Evolutionary conservation across 371 early-diverging fungal genomes (phyloP).

Genomic region (Apophysomyces trapeziformis): DNA sequence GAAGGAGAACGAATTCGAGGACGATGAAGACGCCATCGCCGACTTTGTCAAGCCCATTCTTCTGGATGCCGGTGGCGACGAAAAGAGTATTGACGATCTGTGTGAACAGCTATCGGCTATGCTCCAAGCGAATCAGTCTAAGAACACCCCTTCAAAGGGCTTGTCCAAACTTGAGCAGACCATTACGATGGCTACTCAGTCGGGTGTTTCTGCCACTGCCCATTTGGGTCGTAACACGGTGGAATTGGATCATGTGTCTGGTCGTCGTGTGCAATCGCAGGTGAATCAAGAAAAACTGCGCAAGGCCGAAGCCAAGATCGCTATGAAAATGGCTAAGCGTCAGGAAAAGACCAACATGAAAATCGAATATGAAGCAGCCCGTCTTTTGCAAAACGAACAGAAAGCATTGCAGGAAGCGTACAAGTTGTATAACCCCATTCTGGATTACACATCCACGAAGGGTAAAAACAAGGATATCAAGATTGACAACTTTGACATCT

Average conservation of each 20-base stretch:
- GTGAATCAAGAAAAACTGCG: conserved; percentile 91
- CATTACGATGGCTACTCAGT: conserved; percentile 61
- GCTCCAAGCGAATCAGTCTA: conserved; percentile 46
- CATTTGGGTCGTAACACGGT: conserved; percentile 45
- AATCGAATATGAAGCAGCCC: conserved; percentile 77
- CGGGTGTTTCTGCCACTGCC: conserved; percentile 61
- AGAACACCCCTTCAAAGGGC: conserved; percentile 25
- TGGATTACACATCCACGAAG: conserved; percentile 83
- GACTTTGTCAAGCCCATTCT: conserved; percentile 91
- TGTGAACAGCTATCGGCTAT: conserved; percentile 66
- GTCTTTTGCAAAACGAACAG: conserved; percentile 74
- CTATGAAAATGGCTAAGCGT: conserved; percentile 88
- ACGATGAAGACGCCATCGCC: conserved; percentile 73
- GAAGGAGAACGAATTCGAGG: conserved; percentile 70
- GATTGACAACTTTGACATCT: conserved; percentile 95
- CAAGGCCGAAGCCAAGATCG: conserved; percentile 93
- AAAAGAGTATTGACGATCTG: conserved; percentile 61
- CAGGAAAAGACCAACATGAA: conserved; percentile 63
- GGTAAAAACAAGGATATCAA: conserved; percentile 94
- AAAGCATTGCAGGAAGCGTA: conserved; percentile 70
- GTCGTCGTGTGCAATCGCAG: conserved; percentile 76
- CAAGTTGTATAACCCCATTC: conserved; percentile 79
- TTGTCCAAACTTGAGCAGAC: conserved; percentile 60
- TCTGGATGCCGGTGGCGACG: conserved; percentile 74
- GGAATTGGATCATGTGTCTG: conserved; percentile 73